phyloP scores from a whole-genome alignment of 495 filamentous ascomycete genomes.

The Sabuloglossum arenarium region DNA sequence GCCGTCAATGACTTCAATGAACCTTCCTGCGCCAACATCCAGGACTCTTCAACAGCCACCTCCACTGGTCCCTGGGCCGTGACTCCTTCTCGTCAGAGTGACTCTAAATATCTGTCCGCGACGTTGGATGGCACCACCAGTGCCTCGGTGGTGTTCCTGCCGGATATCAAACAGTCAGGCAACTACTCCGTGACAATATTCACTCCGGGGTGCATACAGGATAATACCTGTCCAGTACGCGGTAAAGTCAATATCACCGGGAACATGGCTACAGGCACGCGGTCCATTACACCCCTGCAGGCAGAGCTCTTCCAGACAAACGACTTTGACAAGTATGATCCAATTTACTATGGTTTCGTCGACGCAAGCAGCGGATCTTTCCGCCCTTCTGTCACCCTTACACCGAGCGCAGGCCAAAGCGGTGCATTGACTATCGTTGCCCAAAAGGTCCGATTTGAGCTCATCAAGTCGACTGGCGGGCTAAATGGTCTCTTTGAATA shows the following conservation, averaged over 20 bases:
- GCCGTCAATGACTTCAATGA: slow-evolving; percentile 79
- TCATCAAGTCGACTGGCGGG: slow-evolving; percentile 44
- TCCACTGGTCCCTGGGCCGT: slow-evolving; percentile 53
- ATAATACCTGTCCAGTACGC: slow-evolving; percentile 50
- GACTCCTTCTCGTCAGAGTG: slow-evolving; percentile 35
- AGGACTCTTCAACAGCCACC: slow-evolving; percentile 41
- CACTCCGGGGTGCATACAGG: slow-evolving; percentile 74
- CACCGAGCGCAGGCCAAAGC: slow-evolving; percentile 41
- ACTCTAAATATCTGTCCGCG: slow-evolving; percentile 57
- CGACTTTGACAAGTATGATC: slow-evolving; percentile 82
- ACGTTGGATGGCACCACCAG: slow-evolving; percentile 21
- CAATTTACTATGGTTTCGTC: slow-evolving; percentile 65
- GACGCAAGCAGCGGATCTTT: slow-evolving; percentile 57
- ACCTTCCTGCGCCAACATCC: slow-evolving; percentile 50
- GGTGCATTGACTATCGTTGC: slow-evolving; percentile 52
- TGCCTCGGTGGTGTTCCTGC: slow-evolving; percentile 50
- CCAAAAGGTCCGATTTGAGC: slow-evolving; percentile 58
- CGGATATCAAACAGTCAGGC: slow-evolving; percentile 73
- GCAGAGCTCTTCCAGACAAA: slow-evolving; percentile 66
- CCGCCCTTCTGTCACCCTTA: slow-evolving; percentile 60
- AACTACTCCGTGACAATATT: slow-evolving; percentile 77
- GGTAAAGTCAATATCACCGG: slow-evolving; percentile 68
- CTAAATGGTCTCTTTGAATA: slow-evolving; percentile 89
- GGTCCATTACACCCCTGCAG: slow-evolving; percentile 19
- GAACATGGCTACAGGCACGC: slow-evolving; percentile 31